These are phyloP conservation scores for Botrytis byssoidea DNA, from an alignment of 2,329 filamentous ascomycete species.

Conservation along the genomic window DNA sequence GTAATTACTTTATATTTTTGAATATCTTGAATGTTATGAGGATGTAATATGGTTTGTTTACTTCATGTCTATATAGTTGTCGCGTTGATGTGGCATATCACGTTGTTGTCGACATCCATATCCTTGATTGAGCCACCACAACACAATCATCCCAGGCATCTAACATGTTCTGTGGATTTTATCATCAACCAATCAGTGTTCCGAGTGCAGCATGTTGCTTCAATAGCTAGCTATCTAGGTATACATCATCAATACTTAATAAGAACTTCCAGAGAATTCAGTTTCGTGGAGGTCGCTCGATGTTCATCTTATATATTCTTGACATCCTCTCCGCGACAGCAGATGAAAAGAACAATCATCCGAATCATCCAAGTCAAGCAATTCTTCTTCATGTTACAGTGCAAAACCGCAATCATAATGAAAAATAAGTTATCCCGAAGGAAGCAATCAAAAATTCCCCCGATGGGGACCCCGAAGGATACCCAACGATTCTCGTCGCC, in stretches of 20 bases:
- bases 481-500: slow-evolving; percentile 45
- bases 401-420: slow-evolving; percentile 40
- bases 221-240: not conserved
- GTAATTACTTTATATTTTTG: not conserved
- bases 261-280: too few relatives aligned
- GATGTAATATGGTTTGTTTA: not conserved
- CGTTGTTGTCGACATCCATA: not conserved
- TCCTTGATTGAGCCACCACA: not conserved
- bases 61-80: not conserved
- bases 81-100: not conserved
- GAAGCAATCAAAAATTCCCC: slow-evolving; percentile 42
- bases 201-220: not conserved
- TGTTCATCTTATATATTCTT: too few relatives aligned
- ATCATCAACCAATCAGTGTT: too few relatives aligned
- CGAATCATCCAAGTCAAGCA: not conserved
- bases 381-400: slow-evolving; percentile 42
- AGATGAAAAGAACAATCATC: too few relatives aligned
- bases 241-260: too few relatives aligned
- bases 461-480: slow-evolving; percentile 39
- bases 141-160: not conserved
- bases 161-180: not conserved
- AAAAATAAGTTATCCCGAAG: slow-evolving; percentile 37
- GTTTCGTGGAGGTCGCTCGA: too few relatives aligned
- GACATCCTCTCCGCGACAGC: accelerated
- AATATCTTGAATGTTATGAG: not conserved